These are phyloP conservation scores for Talaromyces sp. DNA, from an alignment of 2,329 filamentous ascomycete genomes.

Conservation along the genomic window DNA sequence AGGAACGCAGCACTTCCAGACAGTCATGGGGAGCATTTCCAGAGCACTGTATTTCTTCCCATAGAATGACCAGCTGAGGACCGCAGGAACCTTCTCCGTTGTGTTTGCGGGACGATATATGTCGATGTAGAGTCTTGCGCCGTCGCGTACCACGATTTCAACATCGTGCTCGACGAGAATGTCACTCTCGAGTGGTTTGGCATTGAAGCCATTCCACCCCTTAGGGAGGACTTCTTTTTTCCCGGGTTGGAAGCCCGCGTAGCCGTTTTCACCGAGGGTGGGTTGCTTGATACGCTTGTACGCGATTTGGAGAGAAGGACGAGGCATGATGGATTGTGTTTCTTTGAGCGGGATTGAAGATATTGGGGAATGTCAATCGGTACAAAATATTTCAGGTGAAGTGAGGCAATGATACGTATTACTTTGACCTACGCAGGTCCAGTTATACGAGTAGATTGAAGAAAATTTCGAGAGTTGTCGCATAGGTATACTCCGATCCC, in stretches of 20 bases:
- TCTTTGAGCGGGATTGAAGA: neutral
- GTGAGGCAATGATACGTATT: neutral
- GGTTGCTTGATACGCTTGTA: slow-evolving; percentile 22
- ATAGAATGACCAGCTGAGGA: slow-evolving; percentile 43
- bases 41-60: slow-evolving; percentile 43
- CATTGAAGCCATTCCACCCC: slow-evolving; percentile 36
- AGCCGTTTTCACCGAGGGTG: slow-evolving; percentile 38
- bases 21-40: slow-evolving; percentile 35
- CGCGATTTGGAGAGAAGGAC: slow-evolving; percentile 25
- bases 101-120: slow-evolving; percentile 40
- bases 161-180: slow-evolving; percentile 46
- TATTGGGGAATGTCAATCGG: neutral
- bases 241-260: slow-evolving; percentile 36
- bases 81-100: slow-evolving; percentile 36
- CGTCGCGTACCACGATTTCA: slow-evolving; percentile 41
- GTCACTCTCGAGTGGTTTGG: slow-evolving; percentile 31
- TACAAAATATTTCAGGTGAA: neutral
- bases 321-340: slow-evolving; percentile 24
- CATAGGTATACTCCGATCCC: slow-evolving; percentile 1
- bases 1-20: slow-evolving; percentile 37
- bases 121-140: slow-evolving; percentile 40
- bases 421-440: neutral
- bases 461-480: neutral
- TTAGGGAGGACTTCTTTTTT: slow-evolving; percentile 36
- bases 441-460: neutral